These are phyloP conservation scores for Phytophthora fragariaefolia DNA, from an alignment of 352 stramenopile species.

Conservation along the genomic window DNA sequence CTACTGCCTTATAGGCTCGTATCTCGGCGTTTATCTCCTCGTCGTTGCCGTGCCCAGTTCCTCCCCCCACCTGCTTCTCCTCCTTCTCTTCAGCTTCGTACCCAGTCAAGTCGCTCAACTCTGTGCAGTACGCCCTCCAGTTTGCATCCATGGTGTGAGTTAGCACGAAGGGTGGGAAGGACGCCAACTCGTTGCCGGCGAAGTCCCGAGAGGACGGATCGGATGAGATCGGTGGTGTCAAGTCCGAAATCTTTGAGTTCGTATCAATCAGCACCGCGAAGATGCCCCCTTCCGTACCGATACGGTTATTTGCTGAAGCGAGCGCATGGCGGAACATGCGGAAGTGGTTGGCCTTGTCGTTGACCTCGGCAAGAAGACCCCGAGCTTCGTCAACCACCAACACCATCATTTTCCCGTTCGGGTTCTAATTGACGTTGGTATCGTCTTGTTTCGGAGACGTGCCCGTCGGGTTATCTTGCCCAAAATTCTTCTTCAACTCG, in stretches of 20 bases:
- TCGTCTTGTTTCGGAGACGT: too few species aligned
- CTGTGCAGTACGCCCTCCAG: not conserved
- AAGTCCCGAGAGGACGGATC: conserved; percentile 5
- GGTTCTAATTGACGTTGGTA: too few species aligned
- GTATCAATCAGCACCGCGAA: conserved; percentile 24
- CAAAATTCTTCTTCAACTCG: too few species aligned
- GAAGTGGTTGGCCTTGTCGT: not conserved
- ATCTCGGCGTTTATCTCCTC: too few species aligned
- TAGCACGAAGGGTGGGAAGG: conserved; percentile 20
- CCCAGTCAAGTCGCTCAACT: too few species aligned
- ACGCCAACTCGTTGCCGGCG: not conserved
- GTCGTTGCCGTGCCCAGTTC: too few species aligned
- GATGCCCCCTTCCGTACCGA: not conserved
- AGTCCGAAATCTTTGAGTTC: conserved; percentile 14
- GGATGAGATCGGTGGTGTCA: not conserved
- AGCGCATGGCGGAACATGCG: not conserved
- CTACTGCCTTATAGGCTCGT: too few species aligned
- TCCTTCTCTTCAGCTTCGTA: too few species aligned
- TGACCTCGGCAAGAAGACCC: not conserved
- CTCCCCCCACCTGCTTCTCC: too few species aligned
- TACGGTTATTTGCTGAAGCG: not conserved
- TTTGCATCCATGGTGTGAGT: conserved; percentile 18
- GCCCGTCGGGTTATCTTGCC: too few species aligned
- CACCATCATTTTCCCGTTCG: too few species aligned
- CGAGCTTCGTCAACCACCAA: not conserved